Base-by-base conservation (phyloP, 1,284 basidiomycete genomes). In the Microbotryum saponariae region DNA sequence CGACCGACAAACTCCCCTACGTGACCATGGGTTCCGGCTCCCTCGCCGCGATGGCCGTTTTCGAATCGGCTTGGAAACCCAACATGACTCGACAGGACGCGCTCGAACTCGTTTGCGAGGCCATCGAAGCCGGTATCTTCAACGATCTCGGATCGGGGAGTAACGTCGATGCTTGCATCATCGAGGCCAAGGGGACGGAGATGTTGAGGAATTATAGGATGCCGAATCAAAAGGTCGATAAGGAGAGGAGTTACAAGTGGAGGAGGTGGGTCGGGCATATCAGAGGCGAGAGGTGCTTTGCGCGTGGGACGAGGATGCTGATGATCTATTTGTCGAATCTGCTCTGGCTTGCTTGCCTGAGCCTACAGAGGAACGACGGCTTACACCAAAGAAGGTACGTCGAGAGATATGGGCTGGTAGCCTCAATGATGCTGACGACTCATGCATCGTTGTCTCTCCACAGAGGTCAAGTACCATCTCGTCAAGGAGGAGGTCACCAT, bases 11-110 rank as follows among this genome's bases (percentile, higher is more conserved):
- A 77, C 81, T 99, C 42, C 96, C 96, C 0, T 99, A 97, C 73
- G 94, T 98, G 37, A 97, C 96, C 0, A 98, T 98, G 94, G 96
- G 96, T 42, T 92, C 89, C 6, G 96, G 96, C 64, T 88, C 85
- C 71, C 80, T 97, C 54, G 96, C 96, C 3, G 96, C 94, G 27
- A 99, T 99, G 96, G 91, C 93, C 18, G 88, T 98, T 16, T 98
- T 99, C 71, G 96, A 99, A 76, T 85, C 83, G 58, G 76, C 81
- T 16, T 99, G 92, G 92, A 82, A 80, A 72, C 81, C 89, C 48
- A 79, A 89, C 74, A 85, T 98, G 85, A 82, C 83, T 71, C 83
- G 88, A 54, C 80, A 84, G 59, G 87, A 88, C 52, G 94, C 93
- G 1, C 83, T 97, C 61, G 79, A 80, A 23, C 81, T 98, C 14